Conservation (phyloP, 441 rosid species). For the Sinapis alba region DNA sequence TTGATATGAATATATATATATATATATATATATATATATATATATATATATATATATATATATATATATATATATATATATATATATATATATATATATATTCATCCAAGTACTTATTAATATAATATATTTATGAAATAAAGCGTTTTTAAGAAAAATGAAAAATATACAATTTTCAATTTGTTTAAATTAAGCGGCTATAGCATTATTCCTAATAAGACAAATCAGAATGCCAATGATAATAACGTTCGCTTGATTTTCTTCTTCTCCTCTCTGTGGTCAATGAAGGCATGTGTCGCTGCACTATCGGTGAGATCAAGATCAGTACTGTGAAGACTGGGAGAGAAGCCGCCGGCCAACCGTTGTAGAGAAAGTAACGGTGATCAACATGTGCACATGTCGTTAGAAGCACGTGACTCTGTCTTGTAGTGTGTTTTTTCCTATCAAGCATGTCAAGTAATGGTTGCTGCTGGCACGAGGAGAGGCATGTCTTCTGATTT, state of each 20-base stretch:
- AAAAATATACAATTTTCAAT: not conserved
- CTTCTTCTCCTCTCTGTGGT: constrained; percentile 22
- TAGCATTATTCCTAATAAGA: not conserved
- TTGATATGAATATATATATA: not conserved
- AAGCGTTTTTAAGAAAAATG: not conserved
- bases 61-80: too few species aligned
- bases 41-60: too few species aligned
- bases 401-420: constrained; percentile 26
- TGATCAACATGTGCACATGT: constrained; percentile 44
- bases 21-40: too few species aligned
- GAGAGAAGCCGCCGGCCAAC: constrained; percentile 21
- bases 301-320: constrained; percentile 29
- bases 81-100: not conserved
- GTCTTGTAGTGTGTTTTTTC: constrained; percentile 35
- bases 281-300: constrained; percentile 28
- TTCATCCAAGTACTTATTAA: not conserved
- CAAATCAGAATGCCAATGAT: constrained; percentile 1
- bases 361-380: constrained; percentile 49
- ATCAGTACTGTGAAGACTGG: constrained; percentile 37
- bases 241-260: constrained; percentile 7
- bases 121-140: not conserved
- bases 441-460: constrained; percentile 33
- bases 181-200: not conserved
- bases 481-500: constrained; percentile 35
- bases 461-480: constrained; percentile 25